Percentiles rank a stretch among this genome's conserved stretches.
These are phyloP conservation scores for Peniophora sp. DNA, from an alignment of 1,284 basidiomycete genomes.

Conservation along the genomic window DNA sequence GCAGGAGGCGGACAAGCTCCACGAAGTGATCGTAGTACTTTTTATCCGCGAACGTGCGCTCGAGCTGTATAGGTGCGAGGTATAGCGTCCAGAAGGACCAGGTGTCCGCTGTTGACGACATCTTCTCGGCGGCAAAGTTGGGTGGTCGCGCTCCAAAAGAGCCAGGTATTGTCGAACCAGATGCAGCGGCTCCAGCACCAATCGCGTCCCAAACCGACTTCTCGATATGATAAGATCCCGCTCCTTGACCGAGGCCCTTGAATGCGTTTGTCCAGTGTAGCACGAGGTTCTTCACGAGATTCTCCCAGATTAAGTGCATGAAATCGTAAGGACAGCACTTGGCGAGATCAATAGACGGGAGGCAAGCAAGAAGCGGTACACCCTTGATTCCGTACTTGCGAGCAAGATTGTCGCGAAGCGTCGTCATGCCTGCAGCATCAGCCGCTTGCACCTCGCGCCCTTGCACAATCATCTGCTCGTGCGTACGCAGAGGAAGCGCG, in stretches of 20 bases:
- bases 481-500: slow-evolving; percentile 28
- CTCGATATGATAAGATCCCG: slow-evolving; percentile 22
- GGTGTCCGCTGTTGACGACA: slow-evolving; percentile 19
- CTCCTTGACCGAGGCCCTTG: slow-evolving; percentile 27
- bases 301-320: slow-evolving; percentile 41
- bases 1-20: slow-evolving; percentile 28
- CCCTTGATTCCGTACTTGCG: slow-evolving; percentile 34
- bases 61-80: slow-evolving; percentile 31
- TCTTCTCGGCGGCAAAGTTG: slow-evolving; percentile 25
- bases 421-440: slow-evolving; percentile 10
- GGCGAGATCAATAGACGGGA: slow-evolving; percentile 30
- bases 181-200: slow-evolving; percentile 22
- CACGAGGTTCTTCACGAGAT: slow-evolving; percentile 30
- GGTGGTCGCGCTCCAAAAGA: slow-evolving; percentile 28
- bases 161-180: slow-evolving; percentile 27
- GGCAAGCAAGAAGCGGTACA: slow-evolving; percentile 21
- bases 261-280: slow-evolving; percentile 30
- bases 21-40: slow-evolving; percentile 37
- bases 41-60: slow-evolving; percentile 16
- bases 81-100: slow-evolving; percentile 32
- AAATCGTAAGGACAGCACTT: slow-evolving; percentile 36
- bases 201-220: slow-evolving; percentile 30
- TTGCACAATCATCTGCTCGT: slow-evolving; percentile 24
- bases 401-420: slow-evolving; percentile 16
- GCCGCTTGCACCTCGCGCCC: slow-evolving; percentile 24